These are phyloP conservation scores for Termitomyces sp. DNA, from an alignment of 768 basidiomycete genomes.

Conservation along the genomic window DNA sequence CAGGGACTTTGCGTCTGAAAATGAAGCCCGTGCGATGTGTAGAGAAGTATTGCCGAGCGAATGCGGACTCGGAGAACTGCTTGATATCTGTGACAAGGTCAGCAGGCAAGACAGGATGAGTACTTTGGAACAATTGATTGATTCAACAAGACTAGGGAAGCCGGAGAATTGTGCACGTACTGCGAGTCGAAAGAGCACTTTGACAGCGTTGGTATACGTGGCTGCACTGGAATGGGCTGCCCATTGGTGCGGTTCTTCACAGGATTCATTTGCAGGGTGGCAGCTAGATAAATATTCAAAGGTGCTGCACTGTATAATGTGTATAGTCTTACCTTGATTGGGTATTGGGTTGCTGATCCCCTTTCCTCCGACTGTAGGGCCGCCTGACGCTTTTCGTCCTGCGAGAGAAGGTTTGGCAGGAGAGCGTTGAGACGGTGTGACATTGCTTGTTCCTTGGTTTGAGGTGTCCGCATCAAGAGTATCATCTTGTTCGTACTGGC, in stretches of 20 bases:
- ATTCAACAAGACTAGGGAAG: conserved; percentile 2
- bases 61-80: conserved; percentile 83
- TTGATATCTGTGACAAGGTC: conserved; percentile 84
- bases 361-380: conserved; percentile 55
- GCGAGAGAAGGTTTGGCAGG: conserved; percentile 34
- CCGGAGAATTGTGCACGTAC: conserved; percentile 35
- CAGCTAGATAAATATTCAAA: conserved; percentile 37
- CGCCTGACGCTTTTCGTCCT: conserved; percentile 29
- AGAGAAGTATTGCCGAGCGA: conserved; percentile 85
- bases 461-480: conserved; percentile 22
- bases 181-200: conserved; percentile 51
- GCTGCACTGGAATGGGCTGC: conserved; percentile 59
- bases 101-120: conserved; percentile 73
- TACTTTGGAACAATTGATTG: conserved; percentile 35
- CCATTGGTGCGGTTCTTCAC: conserved; percentile 61
- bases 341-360: conserved; percentile 66
- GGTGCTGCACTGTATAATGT: neutral
- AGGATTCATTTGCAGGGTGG: conserved; percentile 71
- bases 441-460: conserved; percentile 22
- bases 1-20: conserved; percentile 76
- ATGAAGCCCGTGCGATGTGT: conserved; percentile 88
- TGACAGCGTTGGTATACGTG: conserved; percentile 25
- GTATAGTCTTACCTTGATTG: conserved; percentile 53
- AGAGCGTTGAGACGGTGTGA: conserved; percentile 40
- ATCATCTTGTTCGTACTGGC: conserved; percentile 15